phyloP scores from a whole-genome alignment of 2,329 filamentous ascomycete genomes.

The Aspergillus fumigatus region DNA sequence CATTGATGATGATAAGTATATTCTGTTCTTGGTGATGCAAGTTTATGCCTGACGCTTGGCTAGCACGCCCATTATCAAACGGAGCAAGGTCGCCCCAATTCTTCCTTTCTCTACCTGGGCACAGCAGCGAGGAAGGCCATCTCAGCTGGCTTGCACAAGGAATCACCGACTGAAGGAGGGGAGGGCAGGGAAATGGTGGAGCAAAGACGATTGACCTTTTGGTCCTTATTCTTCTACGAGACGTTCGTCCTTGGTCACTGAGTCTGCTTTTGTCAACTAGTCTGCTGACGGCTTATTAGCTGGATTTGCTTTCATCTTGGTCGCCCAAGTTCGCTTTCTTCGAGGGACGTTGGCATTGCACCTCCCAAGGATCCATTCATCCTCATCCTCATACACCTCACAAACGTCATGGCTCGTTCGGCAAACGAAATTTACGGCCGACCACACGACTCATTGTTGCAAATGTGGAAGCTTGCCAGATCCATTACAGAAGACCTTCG shows the following conservation, averaged over 20 bases:
- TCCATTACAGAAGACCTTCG: constrained; percentile 31
- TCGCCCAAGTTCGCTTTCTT: constrained; percentile 38
- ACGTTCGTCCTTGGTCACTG: constrained; percentile 28
- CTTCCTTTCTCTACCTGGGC: constrained; percentile 40
- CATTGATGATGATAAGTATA: constrained; percentile 45
- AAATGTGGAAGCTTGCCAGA: constrained; percentile 34
- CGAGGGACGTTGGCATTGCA: constrained; percentile 35
- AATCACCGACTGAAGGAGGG: constrained; percentile 27
- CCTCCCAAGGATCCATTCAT: constrained; percentile 39
- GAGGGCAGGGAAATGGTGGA: constrained; percentile 32
- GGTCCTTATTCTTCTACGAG: constrained; percentile 43
- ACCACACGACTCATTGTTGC: constrained; percentile 36
- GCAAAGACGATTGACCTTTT: constrained; percentile 37
- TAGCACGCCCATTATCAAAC: constrained; percentile 41
- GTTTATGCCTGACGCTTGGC: constrained; percentile 4
- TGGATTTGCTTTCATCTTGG: constrained; percentile 44
- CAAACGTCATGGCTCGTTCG: constrained; percentile 39
- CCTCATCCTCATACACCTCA: constrained; percentile 32
- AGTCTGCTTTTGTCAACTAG: too few relatives aligned
- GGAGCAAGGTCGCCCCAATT: constrained; percentile 44
- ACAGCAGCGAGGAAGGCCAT: constrained; percentile 41
- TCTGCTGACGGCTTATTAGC: constrained; percentile 19
- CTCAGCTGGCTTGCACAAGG: constrained; percentile 43
- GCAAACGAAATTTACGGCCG: constrained; percentile 40
- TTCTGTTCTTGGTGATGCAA: background rate